Conservation (phyloP, 768 basidiomycete genomes). For the Trametes coccinea region DNA sequence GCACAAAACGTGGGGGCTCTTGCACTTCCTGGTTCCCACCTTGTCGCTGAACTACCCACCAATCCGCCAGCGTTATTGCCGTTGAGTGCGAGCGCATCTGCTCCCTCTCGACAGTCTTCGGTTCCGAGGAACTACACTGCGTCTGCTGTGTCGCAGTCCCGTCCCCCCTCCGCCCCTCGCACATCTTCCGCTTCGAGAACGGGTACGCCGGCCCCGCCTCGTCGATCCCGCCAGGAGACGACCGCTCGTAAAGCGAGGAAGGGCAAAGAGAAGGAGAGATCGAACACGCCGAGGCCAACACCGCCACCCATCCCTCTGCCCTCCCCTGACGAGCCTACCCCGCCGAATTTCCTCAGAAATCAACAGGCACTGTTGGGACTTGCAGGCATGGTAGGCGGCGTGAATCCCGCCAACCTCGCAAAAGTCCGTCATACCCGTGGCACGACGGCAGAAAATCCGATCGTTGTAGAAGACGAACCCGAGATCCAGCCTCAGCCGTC, state of each 20-base stretch:
- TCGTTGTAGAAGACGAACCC: conserved; percentile 63
- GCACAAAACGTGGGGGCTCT: conserved; percentile 95
- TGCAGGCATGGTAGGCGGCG: conserved; percentile 67
- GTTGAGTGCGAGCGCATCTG: conserved; percentile 21
- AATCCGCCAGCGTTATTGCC: conserved; percentile 72
- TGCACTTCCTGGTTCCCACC: conserved; percentile 96
- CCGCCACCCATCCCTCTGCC: conserved; percentile 63
- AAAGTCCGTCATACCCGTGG: conserved; percentile 46
- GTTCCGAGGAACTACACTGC: not conserved
- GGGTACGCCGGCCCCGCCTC: conserved; percentile 19
- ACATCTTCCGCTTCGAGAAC: conserved; percentile 5
- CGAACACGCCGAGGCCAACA: conserved; percentile 45
- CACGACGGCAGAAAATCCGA: conserved; percentile 60
- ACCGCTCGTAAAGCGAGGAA: conserved; percentile 33
- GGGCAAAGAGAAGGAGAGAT: conserved; percentile 37
- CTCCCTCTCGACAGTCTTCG: conserved; percentile 33
- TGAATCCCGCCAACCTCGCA: conserved; percentile 58
- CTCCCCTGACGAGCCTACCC: conserved; percentile 58
- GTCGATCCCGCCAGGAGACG: conserved; percentile 26
- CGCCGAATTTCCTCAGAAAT: conserved; percentile 70
- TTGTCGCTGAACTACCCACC: conserved; percentile 83
- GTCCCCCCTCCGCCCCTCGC: not conserved
- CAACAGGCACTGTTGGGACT: conserved; percentile 71
- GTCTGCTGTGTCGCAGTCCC: not conserved
- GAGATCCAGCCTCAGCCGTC: conserved; percentile 18